A percentile compares a stretch with the other conserved stretches of the same genome.
phyloP scores from a whole-genome alignment of 1,284 basidiomycete species.

The Sutorius eximius region DNA sequence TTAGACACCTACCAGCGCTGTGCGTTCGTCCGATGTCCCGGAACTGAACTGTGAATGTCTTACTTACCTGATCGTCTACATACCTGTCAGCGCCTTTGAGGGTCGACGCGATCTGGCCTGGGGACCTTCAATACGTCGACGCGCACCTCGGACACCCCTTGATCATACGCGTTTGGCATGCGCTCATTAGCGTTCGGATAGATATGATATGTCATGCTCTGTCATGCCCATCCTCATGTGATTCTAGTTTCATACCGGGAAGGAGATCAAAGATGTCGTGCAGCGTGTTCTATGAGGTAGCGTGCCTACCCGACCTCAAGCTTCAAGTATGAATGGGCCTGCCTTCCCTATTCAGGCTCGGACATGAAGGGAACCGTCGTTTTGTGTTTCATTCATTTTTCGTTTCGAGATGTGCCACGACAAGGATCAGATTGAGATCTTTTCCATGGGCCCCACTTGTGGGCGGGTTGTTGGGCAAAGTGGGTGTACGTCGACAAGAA shows the following conservation, averaged over 20 bases:
- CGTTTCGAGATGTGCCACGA: not conserved
- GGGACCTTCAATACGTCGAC: not conserved
- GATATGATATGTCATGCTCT: not conserved
- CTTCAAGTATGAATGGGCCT: not conserved
- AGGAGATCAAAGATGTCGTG: not conserved
- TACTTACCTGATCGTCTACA: not conserved
- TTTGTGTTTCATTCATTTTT: not conserved
- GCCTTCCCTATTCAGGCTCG: not conserved
- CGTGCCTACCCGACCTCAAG: not conserved
- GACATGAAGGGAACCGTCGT: not conserved
- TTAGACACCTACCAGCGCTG: not conserved
- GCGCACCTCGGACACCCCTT: not conserved
- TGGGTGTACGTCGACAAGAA: not conserved
- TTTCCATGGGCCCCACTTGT: not conserved
- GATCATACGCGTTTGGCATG: not conserved
- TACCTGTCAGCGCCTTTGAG: not conserved
- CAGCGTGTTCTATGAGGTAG: conserved; percentile 3
- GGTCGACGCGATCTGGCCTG: not conserved
- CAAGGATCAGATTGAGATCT: conserved; percentile 1
- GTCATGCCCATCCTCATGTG: not conserved
- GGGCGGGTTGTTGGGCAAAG: not conserved
- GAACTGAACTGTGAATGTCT: not conserved
- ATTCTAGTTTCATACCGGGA: not conserved
- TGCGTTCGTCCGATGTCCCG: too few relatives aligned
- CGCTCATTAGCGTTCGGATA: not conserved